Evolutionary conservation across 1,284 basidiomycete species (phyloP), one percentile per base, ranked within the genome.

Genomic region (Tylopilus sp.): DNA sequence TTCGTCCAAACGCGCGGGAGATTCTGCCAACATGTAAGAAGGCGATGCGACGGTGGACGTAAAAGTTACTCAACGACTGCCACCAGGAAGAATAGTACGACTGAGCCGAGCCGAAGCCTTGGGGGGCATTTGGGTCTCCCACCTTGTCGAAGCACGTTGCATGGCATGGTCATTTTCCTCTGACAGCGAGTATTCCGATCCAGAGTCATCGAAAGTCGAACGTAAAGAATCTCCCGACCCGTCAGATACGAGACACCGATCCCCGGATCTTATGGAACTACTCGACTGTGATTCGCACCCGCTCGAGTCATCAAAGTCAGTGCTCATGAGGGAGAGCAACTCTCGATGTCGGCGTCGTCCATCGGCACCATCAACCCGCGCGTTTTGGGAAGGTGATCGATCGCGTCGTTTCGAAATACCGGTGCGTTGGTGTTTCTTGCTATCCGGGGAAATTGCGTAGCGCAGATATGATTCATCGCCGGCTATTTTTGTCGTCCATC

Each of bases 121-220:
- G 1, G 38, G 33, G 19, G 44, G 48, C 4, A 8, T 39, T 39
- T 41, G 55, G 26, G 33, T 23, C 18, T 48, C 51, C 39, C 53
- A 40, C 23, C 35, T 51, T 18, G 40, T 44, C 11, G 23, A 61
- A 52, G 10, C 33, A 8, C 29, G 44, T 25, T 33, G 47, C 2
- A 43, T 11, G 15, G 13, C 41, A 6, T 48, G 44, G n/a, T 31
- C 40, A 29, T 54, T 48, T 28, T 60, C 60, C 28, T 58, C 49
- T n/a, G 49, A 57, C 10, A 59, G 56, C 15, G 64, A 71, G 42
- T 65, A 62, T 35, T 66, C 68, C 1, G 60, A 64, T 21, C 48
- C 57, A 44, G 66, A 64, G 26, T 67, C 63, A 16, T 61, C 51
- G 11, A 58, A 56, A 6, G 37, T 36, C 4, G 57, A 59, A 26